Base-by-base conservation (phyloP, 169 alveolate genomes). In the Plasmodium sp. region DNA sequence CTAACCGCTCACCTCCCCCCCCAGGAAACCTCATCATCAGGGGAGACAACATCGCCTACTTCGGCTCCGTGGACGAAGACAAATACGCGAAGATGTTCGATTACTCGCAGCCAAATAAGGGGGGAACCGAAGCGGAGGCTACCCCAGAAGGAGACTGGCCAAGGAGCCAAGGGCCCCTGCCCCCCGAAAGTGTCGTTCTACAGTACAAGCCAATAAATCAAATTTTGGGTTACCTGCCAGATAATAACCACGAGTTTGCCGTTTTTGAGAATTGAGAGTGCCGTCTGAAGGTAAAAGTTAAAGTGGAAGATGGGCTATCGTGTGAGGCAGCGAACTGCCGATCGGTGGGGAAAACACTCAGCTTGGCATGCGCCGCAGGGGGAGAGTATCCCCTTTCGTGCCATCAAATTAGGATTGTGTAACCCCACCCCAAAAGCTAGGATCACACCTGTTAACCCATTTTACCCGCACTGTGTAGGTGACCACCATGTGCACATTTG, bases 1-100 rank as follows among this genome's bases (percentile, higher is more conserved):
- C 0, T 22, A 22, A 22, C 27, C 72, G n/a, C 16, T 7, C 16
- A 4, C 3, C 27, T 31, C 81, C 10, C 18, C 14, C 2, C 18
- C 18, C 54, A 96, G 98, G 98, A 73, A 88, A 95, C 77, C 34
- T 96, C 71, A 94, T 96, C 12, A 95, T 96, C 16, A 81, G 98
- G 43, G 98, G 98, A 36, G 98, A 96, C 79, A 96, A 97, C 79
- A 95, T 96, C 73, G 96, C 98, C 34, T 96, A 96, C 74, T 96
- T 96, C 58, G 96, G 98, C 41, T 94, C 97, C 12, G 74, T 96
- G 6, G 98, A 96, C 81, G 97, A 92, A 31, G 95, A 84, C 10
- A 88, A 93, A 34, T 96, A 96, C 51, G 81, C 95, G 33, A 90
- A 91, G 34, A 85, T 94, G 85, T 96, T 96, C 67, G 93, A 94